Base-by-base conservation (phyloP, 345 rosid genomes). In the Syzygium jambos region DNA sequence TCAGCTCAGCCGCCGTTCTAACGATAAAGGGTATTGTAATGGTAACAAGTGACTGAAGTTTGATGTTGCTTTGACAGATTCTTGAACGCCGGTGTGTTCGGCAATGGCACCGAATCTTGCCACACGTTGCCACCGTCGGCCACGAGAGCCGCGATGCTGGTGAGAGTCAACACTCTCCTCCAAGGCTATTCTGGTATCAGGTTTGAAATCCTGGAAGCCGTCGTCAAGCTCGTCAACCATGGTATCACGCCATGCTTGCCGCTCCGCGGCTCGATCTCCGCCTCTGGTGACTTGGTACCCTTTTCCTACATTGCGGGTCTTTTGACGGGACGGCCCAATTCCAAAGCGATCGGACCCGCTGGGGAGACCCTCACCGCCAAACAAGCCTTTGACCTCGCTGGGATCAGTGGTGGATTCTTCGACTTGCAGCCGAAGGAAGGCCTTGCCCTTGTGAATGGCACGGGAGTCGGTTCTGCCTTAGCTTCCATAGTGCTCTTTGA, bases 101-200 rank as follows among this genome's bases (percentile, higher is more conserved):
- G 97, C 10, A 90, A 91, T 88, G 94, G 95, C 3, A 91, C 94
- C 1, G 96, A 95, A 53, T 87, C 96, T 5, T 82, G 92, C 91
- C 98, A 95, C 91, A 93, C 95, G 78, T 85, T 95, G 90, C 91
- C 96, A 2, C 93, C 92, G 59, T 78, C 96, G 5, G 92, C 95
- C 61, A 93, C 97, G 5, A 91, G 95, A 87, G 98, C 97, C 8
- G 95, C 95, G 10, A 95, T 95, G 98, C 90, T 95, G 68, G 98
- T 95, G 38, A 92, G 97, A 6, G 91, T 95, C 93, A 95, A 95
- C 91, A 95, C 98, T 21, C 93, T 95, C 43, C 92, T 95, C 52
- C 97, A 95, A 83, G 98, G 98, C 17, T 95, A 93, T 85, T 94
- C 96, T 4, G 96, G 97, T 43, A 95, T 95, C 88, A 85, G 98